phyloP scores from a whole-genome alignment of 352 stramenopile species.

The Globisporangium sylvaticum region DNA sequence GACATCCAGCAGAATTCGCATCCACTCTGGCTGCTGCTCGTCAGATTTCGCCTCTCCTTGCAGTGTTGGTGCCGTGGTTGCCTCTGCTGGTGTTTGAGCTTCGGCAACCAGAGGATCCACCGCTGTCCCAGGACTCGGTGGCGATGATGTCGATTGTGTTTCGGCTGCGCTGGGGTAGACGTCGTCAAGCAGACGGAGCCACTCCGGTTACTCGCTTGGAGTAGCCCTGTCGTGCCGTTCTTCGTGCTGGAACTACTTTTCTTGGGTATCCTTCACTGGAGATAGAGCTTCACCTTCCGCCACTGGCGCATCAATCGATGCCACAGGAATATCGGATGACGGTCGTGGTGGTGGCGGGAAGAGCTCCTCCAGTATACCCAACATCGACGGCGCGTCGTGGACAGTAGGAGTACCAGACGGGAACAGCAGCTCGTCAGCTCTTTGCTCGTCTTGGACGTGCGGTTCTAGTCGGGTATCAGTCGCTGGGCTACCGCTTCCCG shows the following conservation, averaged over 20 bases:
- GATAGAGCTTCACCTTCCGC: neutral
- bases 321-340: neutral
- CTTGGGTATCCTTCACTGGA: neutral
- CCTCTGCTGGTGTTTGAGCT: neutral
- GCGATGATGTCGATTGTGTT: neutral
- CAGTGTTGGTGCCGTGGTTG: neutral
- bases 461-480: neutral
- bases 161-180: neutral
- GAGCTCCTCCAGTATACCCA: conserved; percentile 3
- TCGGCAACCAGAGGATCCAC: neutral
- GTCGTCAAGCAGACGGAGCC: neutral
- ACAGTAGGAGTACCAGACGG: neutral
- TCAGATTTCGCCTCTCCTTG: neutral
- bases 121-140: neutral
- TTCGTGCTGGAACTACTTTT: neutral
- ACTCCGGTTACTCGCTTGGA: neutral
- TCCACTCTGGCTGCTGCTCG: conserved; percentile 4
- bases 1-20: neutral
- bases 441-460: neutral
- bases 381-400: neutral
- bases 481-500: neutral
- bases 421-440: neutral
- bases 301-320: neutral
- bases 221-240: neutral
- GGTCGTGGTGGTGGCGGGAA: neutral